Evolutionary conservation across 352 stramenopile species (phyloP), one percentile per base, ranked within the genome.

Genomic region (Pythium aquatile): DNA sequence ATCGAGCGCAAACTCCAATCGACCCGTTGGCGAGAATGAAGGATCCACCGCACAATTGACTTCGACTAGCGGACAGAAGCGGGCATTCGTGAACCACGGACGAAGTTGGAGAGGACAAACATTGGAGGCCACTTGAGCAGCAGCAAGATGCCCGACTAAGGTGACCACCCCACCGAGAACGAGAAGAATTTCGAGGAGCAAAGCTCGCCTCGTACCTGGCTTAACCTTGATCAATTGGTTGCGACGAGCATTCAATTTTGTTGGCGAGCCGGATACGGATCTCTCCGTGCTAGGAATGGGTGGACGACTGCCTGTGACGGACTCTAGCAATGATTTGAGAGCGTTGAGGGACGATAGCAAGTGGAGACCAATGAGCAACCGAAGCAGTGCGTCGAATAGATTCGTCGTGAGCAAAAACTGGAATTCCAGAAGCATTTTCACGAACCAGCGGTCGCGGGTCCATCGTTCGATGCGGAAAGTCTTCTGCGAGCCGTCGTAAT

Each of bases 311-410:
- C 52, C 63, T 6, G 64, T 66, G 5, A 71, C 65, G 2, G 65
- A 66, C 26, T 71, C 65, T 1, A 71, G 54, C 3, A 71, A 44
- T n/a, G 65, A 71, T 20, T 71, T 71, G 28, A 71, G 58, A 13
- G 65, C 65, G 13, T 71, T 71, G 10, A 71, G 29, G 1, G 51
- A 66, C 4, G 30, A 66, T 5, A 71, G 44, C 24, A 71, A 46
- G 58, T 71, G 65, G 3, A 71, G 26, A 5, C 58, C 37, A 14
- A 66, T 39, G 9, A 66, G 11, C 1, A 71, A 7, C 1, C 58
- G 42, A 14, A 65, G 40, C 0, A 65, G 13, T n/a, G 24, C 32
- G 17, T n/a, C 29, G 1, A 65, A 16, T 28, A 49, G 28, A 20
- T 58, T 49, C 8, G 66, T 55, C 7, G 65, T 44, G 17, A 66